Percentiles rank a stretch among this genome's conserved stretches.
Conservation (phyloP, 1,284 basidiomycete genomes). For the Ceratobasidium theobromae region DNA sequence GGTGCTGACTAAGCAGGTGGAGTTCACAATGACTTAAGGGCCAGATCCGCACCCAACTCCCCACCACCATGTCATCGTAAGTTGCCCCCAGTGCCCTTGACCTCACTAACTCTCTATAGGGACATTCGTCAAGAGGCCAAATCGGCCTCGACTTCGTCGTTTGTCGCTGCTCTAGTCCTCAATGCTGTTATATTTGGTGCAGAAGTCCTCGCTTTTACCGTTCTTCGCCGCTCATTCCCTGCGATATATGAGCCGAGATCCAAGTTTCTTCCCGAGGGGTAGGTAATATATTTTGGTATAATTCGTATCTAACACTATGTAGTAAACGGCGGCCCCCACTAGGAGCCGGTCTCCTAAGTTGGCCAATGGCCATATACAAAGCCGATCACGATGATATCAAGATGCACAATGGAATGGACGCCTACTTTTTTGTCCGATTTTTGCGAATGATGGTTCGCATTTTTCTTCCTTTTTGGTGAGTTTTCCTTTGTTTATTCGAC, state of each 20-base stretch:
- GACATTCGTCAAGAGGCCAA: constrained; percentile 25
- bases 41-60: too few relatives aligned
- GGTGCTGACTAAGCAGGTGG: too few relatives aligned
- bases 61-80: too few relatives aligned
- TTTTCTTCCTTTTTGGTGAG: constrained; percentile 60
- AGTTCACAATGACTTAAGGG: too few relatives aligned
- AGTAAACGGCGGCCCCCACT: constrained; percentile 61
- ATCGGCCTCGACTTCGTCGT: constrained; percentile 52
- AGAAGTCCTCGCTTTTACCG: constrained; percentile 69
- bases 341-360: constrained; percentile 51
- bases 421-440: constrained; percentile 72
- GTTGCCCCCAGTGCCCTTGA: too few relatives aligned
- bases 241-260: constrained; percentile 81
- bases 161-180: constrained; percentile 75
- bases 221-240: constrained; percentile 70
- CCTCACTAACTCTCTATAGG: too few relatives aligned
- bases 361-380: constrained; percentile 59
- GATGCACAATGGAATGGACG: constrained; percentile 68
- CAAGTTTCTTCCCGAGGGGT: constrained; percentile 56
- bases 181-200: constrained; percentile 57
- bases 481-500: not conserved
- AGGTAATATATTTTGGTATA: constrained; percentile 42
- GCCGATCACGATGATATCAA: constrained; percentile 50
- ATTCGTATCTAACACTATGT: constrained; percentile 10
- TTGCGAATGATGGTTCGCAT: constrained; percentile 65